Evolutionary conservation across 2,329 filamentous ascomycete genomes (phyloP).

Genomic region (Aspergillus japonicus): DNA sequence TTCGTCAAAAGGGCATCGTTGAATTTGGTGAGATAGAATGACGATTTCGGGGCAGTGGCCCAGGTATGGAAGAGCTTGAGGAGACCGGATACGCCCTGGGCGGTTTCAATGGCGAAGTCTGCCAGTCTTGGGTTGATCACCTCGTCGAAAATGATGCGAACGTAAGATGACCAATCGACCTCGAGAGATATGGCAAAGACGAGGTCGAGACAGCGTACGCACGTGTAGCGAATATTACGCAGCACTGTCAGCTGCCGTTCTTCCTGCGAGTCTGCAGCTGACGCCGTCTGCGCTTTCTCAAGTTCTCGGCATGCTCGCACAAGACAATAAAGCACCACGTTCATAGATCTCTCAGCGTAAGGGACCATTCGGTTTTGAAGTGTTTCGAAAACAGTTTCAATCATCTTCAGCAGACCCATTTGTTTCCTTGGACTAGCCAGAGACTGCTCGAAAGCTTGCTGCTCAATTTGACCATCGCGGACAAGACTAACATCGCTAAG

Average conservation of each 20-base stretch:
- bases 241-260: constrained; percentile 33
- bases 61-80: constrained; percentile 79
- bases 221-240: constrained; percentile 54
- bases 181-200: constrained; percentile 72
- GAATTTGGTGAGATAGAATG: constrained; percentile 67
- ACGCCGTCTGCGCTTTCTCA: constrained; percentile 30
- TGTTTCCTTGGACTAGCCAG: constrained; percentile 72
- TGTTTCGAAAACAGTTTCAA: constrained; percentile 80
- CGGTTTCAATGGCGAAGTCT: constrained; percentile 78
- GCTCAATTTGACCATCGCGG: constrained; percentile 49
- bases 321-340: constrained; percentile 78
- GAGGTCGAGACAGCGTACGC: constrained; percentile 78
- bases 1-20: constrained; percentile 62
- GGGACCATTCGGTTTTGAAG: constrained; percentile 70
- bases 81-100: constrained; percentile 81
- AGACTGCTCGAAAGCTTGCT: constrained; percentile 57
- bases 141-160: constrained; percentile 68
- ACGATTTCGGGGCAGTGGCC: constrained; percentile 66
- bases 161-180: constrained; percentile 71
- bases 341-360: constrained; percentile 67
- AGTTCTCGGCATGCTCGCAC: constrained; percentile 64
- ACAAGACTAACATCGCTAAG: constrained; percentile 63
- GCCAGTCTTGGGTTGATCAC: constrained; percentile 74
- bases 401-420: constrained; percentile 87
- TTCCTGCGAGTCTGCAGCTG: constrained; percentile 31